Evolutionary conservation across 2,329 filamentous ascomycete species (phyloP), one percentile per base, ranked within the genome.

Genomic region (Nothophoma quercina): DNA sequence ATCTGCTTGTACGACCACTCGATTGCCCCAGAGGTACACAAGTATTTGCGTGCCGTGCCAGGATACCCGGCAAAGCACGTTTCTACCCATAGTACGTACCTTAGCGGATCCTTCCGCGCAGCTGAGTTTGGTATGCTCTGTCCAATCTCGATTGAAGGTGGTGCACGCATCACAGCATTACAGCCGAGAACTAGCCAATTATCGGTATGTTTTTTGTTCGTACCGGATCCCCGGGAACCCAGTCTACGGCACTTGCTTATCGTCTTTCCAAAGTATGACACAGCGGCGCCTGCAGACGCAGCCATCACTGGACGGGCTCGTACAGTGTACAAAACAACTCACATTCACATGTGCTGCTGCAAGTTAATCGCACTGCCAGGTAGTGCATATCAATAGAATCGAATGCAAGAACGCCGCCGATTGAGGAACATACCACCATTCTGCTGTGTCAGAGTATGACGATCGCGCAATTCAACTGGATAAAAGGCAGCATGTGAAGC

Each of bases 181-280:
- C 58, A 68, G 62, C 71, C 67, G 64, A 65, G 60, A 35, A 52
- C 41, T 45, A 52, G 47, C 61, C 45, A 59, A 59, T 69, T 60
- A 63, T 62, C 65, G 53, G 62, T 62, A 68, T 66, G 45, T 63
- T 45, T 43, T 59, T 56, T 55, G 49, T 50, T 53, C 35, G 46
- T 65, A 66, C 70, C 71, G 55, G 34, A 44, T 22, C 42, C 36
- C 50, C 64, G 71, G 71, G 57, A 67, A 56, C 39, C 51, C 42
- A 33, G 56, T 55, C 42, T 13, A 26, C 57, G 69, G 55, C 65
- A 52, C 59, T 51, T 59, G 64, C 68, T 73, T 74, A 73, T 73
- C 71, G 64, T 60, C 40, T 29, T 44, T 22, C 22, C 16, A 15
- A 35, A 57, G 55, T 58, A 45, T 43, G 57, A 59, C 51, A 62